Base-by-base conservation (phyloP, 768 basidiomycete genomes). In the Leccinellum rugosiceps region DNA sequence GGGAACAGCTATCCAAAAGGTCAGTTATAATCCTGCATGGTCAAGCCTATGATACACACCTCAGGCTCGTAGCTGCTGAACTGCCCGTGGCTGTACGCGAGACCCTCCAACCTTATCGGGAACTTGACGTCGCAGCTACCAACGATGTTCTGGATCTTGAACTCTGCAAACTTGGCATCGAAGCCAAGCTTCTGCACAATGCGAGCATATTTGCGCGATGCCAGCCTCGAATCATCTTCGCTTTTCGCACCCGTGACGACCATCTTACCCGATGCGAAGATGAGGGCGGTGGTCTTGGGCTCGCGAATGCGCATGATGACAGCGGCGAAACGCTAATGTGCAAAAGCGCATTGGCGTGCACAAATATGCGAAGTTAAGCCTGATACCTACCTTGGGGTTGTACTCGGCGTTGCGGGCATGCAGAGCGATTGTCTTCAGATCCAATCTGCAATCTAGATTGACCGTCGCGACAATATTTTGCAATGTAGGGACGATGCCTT, bases 291-390 rank as follows among this genome's bases (percentile, higher is more conserved):
- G 58, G 97, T 99, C 82, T 99, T 99, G 51, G 97, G 97, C 67
- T 98, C 97, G 65, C 97, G 94, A 70, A 99, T 98, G 75, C 97
- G 93, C 97, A 99, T 99, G 78, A 99, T 98, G 65, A 98, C 97
- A 59, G 97, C 97, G 66, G 96, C 97, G 80, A 99, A 99, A 88
- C 97, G 97, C 97, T 99, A 75, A 79, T 76, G 80, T 77, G 76
- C 78, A 78, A 76, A 68, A 80, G 77, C 77, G 83, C 83, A 81
- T 83, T 80, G 82, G 79, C 76, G 80, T 76, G 75, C 76, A 74
- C 74, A 78, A 74, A 72, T 70, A 68, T 69, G 50, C 58, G 50
- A 68, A 62, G 47, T 47, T 30, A 67, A 65, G 65, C 68, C 65
- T 63, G 68, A 74, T 80, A 90, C 92, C 76, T 84, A 98, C 97